phyloP scores from a whole-genome alignment of 345 rosid species.

The Corchorus olitorius region DNA sequence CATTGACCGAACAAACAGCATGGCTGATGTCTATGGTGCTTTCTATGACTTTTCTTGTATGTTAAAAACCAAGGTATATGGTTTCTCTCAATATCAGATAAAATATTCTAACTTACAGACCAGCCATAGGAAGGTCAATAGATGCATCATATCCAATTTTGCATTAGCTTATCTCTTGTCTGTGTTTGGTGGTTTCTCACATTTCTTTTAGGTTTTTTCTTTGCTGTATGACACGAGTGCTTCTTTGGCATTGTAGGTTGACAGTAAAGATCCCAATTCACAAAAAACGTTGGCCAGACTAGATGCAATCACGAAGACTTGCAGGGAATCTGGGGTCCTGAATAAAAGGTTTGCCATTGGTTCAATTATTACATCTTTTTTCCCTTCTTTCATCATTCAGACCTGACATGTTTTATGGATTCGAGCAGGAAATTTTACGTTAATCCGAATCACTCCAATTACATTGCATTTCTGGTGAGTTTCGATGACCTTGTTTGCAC shows the following conservation, averaged over 20 bases:
- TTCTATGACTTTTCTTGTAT: constrained; percentile 75
- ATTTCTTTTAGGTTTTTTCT: background rate
- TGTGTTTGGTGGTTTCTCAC: too few relatives aligned
- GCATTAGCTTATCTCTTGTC: background rate
- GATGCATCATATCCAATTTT: background rate
- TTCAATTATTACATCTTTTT: background rate
- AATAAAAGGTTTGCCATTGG: constrained; percentile 48
- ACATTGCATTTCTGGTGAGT: constrained; percentile 40
- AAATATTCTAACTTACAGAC: background rate
- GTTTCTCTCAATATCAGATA: background rate
- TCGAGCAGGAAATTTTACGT: constrained; percentile 59
- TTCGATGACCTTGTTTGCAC: background rate
- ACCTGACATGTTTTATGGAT: constrained; percentile 13
- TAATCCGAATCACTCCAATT: constrained; percentile 23
- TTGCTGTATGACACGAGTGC: background rate
- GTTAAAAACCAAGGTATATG: constrained; percentile 70
- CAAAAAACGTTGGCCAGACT: constrained; percentile 56
- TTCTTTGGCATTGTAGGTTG: constrained; percentile 44
- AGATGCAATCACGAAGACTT: constrained; percentile 62
- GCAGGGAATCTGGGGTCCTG: constrained; percentile 63
- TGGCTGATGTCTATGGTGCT: constrained; percentile 92
- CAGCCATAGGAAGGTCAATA: background rate
- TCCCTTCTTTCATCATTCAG: background rate
- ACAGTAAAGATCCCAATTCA: constrained; percentile 73
- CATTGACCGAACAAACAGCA: constrained; percentile 70